Base-by-base conservation (phyloP, 2,329 filamentous ascomycete species). In the Talaromyces sp. region DNA sequence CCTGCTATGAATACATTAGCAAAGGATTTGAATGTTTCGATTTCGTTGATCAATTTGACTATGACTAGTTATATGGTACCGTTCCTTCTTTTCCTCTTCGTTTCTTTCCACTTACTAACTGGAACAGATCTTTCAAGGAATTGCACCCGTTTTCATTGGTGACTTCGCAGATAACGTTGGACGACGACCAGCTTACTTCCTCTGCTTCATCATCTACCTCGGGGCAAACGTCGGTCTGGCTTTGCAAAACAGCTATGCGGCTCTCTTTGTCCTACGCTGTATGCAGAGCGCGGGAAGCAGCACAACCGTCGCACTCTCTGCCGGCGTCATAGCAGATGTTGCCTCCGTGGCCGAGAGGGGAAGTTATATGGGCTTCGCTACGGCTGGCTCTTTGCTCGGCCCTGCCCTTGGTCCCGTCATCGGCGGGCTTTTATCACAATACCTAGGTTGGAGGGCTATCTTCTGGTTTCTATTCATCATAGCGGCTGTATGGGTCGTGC, bases 61-160 rank as follows among this genome's bases (percentile, higher is more conserved):
- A 70, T 80, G 21, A 80, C 77, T 1, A 70, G 73, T 1, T 79
- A 79, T 59, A 66, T 78, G 75, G 78, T 81, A 78, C 53, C 78
- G 76, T 60, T 73, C 76, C 45, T 69, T 73, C 6, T 61, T 78
- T 35, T 53, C 67, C 65, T 1, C 57, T 13, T 11, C 6, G n/a
- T 13, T 5, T 4, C 1, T 35, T 33, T 13, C 17, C 17, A 25
- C 35, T 45, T n/a, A 19, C 75, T 82, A 0, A 83, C 83, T 0
- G 80, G 80, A 45, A 11, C 22, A 76, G 75, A 79, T 81, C 39
- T 75, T 81, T 35, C 81, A 84, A 73, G 81, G 79, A 2, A 68
- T 84, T 13, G 76, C 78, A 1, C 80, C 80, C 31, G 78, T 80
- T 63, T 73, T 82, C 17, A 73, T 81, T 59, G 80, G 78, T 3